These are phyloP conservation scores for Neospermospora avenae DNA, from an alignment of 2,329 filamentous ascomycete species.

Conservation along the genomic window DNA sequence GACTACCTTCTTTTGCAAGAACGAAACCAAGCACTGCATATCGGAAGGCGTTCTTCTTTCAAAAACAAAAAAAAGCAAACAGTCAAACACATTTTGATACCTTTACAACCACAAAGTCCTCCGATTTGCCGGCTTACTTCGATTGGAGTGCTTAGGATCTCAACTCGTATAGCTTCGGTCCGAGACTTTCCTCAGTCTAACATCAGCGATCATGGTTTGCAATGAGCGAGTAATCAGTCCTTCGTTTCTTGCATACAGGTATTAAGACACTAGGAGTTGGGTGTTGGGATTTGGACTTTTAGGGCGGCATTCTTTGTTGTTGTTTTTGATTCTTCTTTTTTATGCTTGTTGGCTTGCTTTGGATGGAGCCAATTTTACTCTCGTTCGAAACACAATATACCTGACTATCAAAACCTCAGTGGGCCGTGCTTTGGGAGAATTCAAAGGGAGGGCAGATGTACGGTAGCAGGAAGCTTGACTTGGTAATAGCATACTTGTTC, in stretches of 20 bases:
- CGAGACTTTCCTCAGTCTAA: neutral
- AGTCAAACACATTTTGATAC: constrained; percentile 22
- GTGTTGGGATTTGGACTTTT: neutral
- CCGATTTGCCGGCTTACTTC: constrained; percentile 5
- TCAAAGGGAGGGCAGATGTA: neutral
- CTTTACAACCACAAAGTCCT: constrained; percentile 21
- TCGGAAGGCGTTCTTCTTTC: constrained; percentile 25
- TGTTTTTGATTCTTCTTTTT: neutral
- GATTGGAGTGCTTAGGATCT: neutral
- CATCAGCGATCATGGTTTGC: constrained; percentile 6
- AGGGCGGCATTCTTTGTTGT: neutral
- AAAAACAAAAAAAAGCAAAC: constrained; percentile 3
- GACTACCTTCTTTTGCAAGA: constrained; percentile 16
- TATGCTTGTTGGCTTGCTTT: neutral
- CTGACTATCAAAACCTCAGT: neutral
- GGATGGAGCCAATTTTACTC: neutral
- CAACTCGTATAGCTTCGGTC: neutral
- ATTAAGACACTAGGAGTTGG: too few relatives aligned
- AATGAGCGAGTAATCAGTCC: neutral
- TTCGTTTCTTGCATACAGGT: neutral
- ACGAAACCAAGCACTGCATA: constrained; percentile 25
- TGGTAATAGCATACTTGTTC: neutral
- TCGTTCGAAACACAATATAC: neutral
- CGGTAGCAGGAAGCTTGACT: neutral
- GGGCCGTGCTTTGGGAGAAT: neutral